These are phyloP conservation scores for Ophiostoma tasmaniense DNA, from an alignment of 2,329 filamentous ascomycete species.

Conservation along the genomic window DNA sequence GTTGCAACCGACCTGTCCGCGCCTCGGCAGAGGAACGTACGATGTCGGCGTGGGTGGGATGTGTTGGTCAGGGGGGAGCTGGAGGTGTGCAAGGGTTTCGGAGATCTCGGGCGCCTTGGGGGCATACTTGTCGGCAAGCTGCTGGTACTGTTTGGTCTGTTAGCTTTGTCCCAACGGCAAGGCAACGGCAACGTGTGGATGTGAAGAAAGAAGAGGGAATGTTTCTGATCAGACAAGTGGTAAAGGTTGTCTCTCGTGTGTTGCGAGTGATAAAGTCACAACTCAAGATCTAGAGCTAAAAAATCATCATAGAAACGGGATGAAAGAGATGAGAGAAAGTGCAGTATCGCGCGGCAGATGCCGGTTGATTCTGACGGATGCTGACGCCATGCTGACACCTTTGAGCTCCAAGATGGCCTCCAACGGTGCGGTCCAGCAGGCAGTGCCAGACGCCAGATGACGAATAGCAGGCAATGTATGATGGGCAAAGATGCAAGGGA, in stretches of 20 bases:
- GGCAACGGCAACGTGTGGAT: background rate
- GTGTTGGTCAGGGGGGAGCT: conserved; percentile 48
- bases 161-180: conserved; percentile 11
- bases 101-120: conserved; percentile 56
- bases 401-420: background rate
- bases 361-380: background rate
- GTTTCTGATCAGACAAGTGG: conserved; percentile 34
- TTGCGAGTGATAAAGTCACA: conserved; percentile 36
- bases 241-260: conserved; percentile 52
- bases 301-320: conserved; percentile 28
- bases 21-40: conserved; percentile 47
- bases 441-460: background rate
- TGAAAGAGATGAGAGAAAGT: background rate
- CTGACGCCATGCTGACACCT: background rate
- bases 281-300: conserved; percentile 86
- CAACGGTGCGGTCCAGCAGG: background rate
- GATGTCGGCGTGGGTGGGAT: conserved; percentile 38
- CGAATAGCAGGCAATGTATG: conserved; percentile 5
- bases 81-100: conserved; percentile 57
- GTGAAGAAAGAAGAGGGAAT: conserved; percentile 19
- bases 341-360: background rate
- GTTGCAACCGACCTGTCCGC: conserved; percentile 35
- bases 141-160: conserved; percentile 49
- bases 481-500: background rate
- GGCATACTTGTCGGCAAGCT: conserved; percentile 59